These are phyloP conservation scores for Setaria viridis DNA, from an alignment of 202 grass and related monocot species.

Conservation along the genomic window DNA sequence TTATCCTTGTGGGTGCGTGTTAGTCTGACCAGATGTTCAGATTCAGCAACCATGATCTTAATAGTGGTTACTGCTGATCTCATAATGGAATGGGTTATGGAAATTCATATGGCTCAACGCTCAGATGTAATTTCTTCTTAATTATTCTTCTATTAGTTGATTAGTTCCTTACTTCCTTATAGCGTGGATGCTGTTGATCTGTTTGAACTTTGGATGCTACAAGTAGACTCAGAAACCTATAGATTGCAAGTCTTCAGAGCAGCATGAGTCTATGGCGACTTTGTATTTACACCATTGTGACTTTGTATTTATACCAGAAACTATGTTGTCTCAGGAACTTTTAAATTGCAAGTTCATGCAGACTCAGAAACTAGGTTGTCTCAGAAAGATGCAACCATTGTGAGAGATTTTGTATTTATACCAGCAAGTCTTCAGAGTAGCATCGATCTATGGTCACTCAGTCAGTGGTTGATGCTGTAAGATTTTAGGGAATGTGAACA, in stretches of 20 bases:
- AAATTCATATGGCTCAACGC: not conserved
- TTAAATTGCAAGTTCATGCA: not conserved
- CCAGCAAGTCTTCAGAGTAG: not conserved
- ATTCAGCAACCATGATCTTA: not conserved
- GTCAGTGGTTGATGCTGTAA: not conserved
- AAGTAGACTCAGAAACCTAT: not conserved
- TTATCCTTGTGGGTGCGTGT: not conserved
- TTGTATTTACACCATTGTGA: not conserved
- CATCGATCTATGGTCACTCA: not conserved
- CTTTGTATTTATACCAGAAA: conserved; percentile 2
- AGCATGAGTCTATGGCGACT: not conserved
- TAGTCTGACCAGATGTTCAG: not conserved
- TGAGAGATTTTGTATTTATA: not conserved
- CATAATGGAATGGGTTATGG: not conserved
- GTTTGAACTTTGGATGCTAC: not conserved
- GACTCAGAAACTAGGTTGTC: not conserved
- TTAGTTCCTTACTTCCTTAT: not conserved
- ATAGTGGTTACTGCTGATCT: not conserved
- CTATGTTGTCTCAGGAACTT: not conserved
- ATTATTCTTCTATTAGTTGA: not conserved
- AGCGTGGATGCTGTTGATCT: not conserved
- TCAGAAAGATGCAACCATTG: not conserved
- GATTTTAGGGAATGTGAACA: not conserved
- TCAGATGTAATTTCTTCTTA: conserved; percentile 2
- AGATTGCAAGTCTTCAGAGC: not conserved